Evolutionary conservation across 805 yeast genomes (phyloP).

Genomic region (Yarrowia alimentaria): DNA sequence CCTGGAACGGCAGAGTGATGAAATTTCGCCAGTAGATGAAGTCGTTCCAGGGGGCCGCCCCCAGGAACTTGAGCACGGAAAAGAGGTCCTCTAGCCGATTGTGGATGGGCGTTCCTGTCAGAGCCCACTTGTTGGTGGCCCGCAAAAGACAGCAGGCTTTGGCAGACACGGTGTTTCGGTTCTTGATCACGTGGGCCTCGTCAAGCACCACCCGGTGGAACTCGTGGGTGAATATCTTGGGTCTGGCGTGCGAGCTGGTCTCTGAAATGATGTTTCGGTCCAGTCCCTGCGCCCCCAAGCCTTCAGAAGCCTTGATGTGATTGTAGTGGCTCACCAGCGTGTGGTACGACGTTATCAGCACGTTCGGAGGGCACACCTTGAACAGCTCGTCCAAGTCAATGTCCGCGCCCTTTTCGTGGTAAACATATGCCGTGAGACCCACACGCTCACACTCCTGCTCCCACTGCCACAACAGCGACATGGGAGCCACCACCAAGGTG

Average conservation of each 20-base stretch:
- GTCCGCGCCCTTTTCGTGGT: conserved; percentile 65
- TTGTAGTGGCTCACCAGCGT: conserved; percentile 76
- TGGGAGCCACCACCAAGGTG: conserved; percentile 81
- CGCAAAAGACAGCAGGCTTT: conserved; percentile 68
- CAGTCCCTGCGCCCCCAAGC: no score
- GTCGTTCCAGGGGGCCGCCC: conserved; percentile 87
- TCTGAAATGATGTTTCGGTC: not conserved
- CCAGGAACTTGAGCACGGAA: conserved; percentile 68
- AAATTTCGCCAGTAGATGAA: conserved; percentile 85
- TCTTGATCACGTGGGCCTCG: conserved; percentile 88
- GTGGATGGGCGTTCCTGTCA: conserved; percentile 92
- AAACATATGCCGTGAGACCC: conserved; percentile 45
- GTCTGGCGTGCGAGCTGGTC: conserved; percentile 27
- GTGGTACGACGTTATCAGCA: conserved; percentile 83
- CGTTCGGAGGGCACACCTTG: conserved; percentile 52
- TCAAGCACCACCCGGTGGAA: conserved; percentile 78
- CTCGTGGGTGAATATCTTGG: conserved; percentile 57
- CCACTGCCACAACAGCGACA: conserved; percentile 92
- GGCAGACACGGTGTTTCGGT: conserved; percentile 73
- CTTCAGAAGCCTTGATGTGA: conserved; percentile 38
- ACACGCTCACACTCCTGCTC: conserved; percentile 54
- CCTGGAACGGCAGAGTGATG: conserved; percentile 78
- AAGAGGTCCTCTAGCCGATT: conserved; percentile 84
- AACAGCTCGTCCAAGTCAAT: conserved; percentile 53
- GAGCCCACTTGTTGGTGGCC: conserved; percentile 71